Evolutionary conservation across 1,284 basidiomycete species (phyloP), one percentile per base, ranked within the genome.

Genomic region (Ceratobasidium papillatum): DNA sequence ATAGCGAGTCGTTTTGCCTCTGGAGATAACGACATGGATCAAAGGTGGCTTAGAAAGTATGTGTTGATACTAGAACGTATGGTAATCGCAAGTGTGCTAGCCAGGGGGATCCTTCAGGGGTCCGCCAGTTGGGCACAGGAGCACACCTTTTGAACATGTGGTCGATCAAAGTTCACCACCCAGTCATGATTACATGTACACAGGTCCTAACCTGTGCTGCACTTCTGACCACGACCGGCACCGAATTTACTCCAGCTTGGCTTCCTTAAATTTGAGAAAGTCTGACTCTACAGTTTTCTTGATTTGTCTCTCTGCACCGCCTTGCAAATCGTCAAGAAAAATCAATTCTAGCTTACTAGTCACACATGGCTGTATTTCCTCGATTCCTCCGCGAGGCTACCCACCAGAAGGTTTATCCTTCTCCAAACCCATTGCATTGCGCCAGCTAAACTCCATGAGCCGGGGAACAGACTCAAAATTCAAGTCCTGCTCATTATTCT

Each of bases 121-220:
- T 14, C 14, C 45, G 4, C 19, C 19, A 17, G 45, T 17, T 7
- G 19, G 19, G 19, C 9, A 19, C 19, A 17, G 9, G 45, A 17
- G 3, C 4, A 34, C 34, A n/a, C 36, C n/a, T 36, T 38, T 38
- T 22, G 52, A 54, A 22, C 52, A 25, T 25, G 51, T 52, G 51
- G 51, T 52, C 25, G 51, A 52, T 52, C 54, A 47, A n/a, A 7
- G 19, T 47, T 19, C 3, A n/a, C 9, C 45, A 9, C n/a, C 32
- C 19, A 59, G 58, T 41, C 58, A 41, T 59, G 58, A 59, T 59
- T 59, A 59, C 58, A 41, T 59, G 38, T 7, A 22, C 58, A 41
- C 58, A 12, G 9, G 25, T 41, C 36, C 58, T 30, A 19, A 2
- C 30, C 22, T 19, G 49, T n/a, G 8, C 19, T 8, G 8, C 5